phyloP scores from a whole-genome alignment of 768 basidiomycete genomes.

The Amanita phalloides region DNA sequence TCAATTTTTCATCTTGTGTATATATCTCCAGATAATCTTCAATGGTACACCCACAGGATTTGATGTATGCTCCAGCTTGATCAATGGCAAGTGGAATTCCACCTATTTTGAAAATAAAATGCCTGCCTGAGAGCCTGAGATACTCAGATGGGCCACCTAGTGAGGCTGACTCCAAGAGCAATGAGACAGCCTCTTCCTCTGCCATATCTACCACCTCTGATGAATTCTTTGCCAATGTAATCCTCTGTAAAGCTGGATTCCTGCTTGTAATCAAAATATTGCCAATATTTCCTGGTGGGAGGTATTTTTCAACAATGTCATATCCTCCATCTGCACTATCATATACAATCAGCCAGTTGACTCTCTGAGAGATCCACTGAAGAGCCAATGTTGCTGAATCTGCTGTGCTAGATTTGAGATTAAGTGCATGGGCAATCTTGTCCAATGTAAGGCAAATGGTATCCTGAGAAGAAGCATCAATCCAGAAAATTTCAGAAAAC shows the following conservation, averaged over 20 bases:
- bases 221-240: too few relatives aligned
- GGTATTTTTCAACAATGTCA: too few relatives aligned
- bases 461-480: constrained; percentile 12
- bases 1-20: not conserved
- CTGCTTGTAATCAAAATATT: too few relatives aligned
- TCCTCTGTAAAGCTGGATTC: too few relatives aligned
- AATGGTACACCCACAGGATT: not conserved
- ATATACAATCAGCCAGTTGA: constrained; percentile 7
- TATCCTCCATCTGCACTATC: not conserved
- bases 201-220: too few relatives aligned
- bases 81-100: constrained; percentile 6
- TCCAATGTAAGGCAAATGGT: constrained; percentile 5
- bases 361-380: constrained; percentile 6
- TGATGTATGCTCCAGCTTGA: constrained; percentile 5
- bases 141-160: not conserved
- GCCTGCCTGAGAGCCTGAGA: not conserved
- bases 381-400: constrained; percentile 3
- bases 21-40: not conserved
- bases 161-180: not conserved
- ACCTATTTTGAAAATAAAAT: not conserved
- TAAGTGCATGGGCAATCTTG: constrained; percentile 5
- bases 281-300: not conserved
- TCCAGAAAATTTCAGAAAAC: constrained; percentile 13
- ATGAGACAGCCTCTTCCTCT: too few relatives aligned
- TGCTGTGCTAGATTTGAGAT: not conserved